Percentiles rank a stretch among this genome's conserved stretches.
phyloP scores from a whole-genome alignment of 345 rosid species.

The Sisymbrium irio region DNA sequence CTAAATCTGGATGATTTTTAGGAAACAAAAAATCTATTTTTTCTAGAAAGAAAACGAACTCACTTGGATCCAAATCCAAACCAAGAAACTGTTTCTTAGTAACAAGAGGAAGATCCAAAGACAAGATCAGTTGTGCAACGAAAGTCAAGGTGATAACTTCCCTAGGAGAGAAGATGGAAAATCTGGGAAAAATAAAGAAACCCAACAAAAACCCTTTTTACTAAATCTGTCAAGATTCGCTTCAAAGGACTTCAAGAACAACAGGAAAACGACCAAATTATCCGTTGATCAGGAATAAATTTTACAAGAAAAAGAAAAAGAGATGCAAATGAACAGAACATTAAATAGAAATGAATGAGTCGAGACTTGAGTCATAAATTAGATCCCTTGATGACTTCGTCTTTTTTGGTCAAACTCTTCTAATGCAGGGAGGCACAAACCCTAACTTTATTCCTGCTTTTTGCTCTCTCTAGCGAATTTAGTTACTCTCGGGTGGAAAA shows the following conservation, averaged over 20 bases:
- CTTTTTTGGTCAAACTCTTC: background rate
- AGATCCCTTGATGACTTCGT: too few relatives aligned
- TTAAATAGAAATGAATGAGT: background rate
- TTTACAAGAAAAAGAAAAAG: background rate
- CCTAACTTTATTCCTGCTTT: background rate
- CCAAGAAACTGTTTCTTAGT: too few relatives aligned
- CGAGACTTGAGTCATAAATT: background rate
- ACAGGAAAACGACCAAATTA: background rate
- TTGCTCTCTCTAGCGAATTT: background rate
- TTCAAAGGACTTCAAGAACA: background rate
- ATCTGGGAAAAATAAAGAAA: background rate
- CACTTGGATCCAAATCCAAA: constrained; percentile 8
- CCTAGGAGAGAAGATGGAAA: too few relatives aligned
- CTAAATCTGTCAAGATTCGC: background rate
- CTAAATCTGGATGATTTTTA: constrained; percentile 1
- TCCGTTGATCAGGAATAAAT: background rate
- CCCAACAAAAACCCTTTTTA: background rate
- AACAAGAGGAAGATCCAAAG: too few relatives aligned
- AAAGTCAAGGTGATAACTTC: too few relatives aligned
- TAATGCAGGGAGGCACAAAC: constrained; percentile 4
- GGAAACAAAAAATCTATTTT: background rate
- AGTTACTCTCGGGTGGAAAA: background rate
- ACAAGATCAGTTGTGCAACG: too few relatives aligned
- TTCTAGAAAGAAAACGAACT: background rate
- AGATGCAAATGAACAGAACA: background rate